phyloP scores from a whole-genome alignment of 805 yeast species.

The Kodamaea restingae region DNA sequence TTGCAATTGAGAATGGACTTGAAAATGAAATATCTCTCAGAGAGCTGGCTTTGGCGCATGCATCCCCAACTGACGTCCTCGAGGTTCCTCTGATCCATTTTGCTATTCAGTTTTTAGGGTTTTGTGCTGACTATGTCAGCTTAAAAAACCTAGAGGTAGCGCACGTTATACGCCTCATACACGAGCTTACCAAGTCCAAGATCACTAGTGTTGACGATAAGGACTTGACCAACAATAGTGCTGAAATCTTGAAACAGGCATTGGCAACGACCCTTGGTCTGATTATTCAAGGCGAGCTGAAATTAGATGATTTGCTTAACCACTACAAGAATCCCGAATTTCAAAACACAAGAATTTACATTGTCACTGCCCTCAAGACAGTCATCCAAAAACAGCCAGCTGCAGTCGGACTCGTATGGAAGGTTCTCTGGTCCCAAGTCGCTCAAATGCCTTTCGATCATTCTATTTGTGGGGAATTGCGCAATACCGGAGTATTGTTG shows the following conservation, averaged over 20 bases:
- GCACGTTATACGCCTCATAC: slow-evolving; percentile 25
- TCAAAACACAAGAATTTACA: slow-evolving; percentile 6
- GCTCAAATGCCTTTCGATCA: slow-evolving; percentile 15
- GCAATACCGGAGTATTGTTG: slow-evolving; percentile 35
- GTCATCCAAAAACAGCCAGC: slow-evolving; percentile 12
- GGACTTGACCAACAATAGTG: slow-evolving; percentile 8
- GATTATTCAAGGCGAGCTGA: slow-evolving; percentile 7
- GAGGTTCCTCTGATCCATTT: slow-evolving; percentile 25
- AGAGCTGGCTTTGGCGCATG: slow-evolving; percentile 31
- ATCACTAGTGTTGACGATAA: slow-evolving; percentile 8
- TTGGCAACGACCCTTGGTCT: slow-evolving; percentile 11
- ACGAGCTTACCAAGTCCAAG: slow-evolving; percentile 6
- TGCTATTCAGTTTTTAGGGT: slow-evolving; percentile 41
- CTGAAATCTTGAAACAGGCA: slow-evolving; percentile 10
- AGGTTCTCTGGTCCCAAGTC: slow-evolving; percentile 18
- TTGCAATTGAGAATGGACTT: slow-evolving; percentile 20
- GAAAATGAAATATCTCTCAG: slow-evolving; percentile 20
- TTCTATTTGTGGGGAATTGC: slow-evolving; percentile 22
- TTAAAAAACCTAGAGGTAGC: slow-evolving; percentile 23
- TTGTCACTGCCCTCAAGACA: slow-evolving; percentile 19
- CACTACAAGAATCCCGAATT: slow-evolving; percentile 7
- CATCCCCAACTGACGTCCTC: slow-evolving; percentile 23
- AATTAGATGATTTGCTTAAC: slow-evolving; percentile 6
- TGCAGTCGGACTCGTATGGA: slow-evolving; percentile 23
- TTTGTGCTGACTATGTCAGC: slow-evolving; percentile 4